Percentiles rank a stretch among this genome's conserved stretches.
phyloP scores from a whole-genome alignment of 1,139 yeast species.

The Magnusiomyces suaveolens region DNA sequence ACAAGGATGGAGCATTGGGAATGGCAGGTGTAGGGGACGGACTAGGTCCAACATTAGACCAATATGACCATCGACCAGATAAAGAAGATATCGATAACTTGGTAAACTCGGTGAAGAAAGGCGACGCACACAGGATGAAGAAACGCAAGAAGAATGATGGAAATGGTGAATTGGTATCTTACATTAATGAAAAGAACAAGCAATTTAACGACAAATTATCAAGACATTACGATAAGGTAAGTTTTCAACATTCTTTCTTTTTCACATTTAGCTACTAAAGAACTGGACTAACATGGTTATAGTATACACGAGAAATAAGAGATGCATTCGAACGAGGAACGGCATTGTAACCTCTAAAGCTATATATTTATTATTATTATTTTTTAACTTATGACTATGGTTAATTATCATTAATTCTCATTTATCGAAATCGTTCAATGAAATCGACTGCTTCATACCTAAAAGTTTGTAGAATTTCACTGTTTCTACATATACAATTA shows the following conservation, averaged over 20 bases:
- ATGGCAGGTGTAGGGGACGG: conserved; percentile 2
- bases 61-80: conserved; percentile 31
- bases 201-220: conserved; percentile 68
- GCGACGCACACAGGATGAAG: conserved; percentile 33
- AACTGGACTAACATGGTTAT: not conserved
- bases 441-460: too few relatives aligned
- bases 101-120: conserved; percentile 35
- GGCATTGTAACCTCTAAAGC: conserved; percentile 24
- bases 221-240: conserved; percentile 42
- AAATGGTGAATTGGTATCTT: conserved; percentile 33
- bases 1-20: conserved; percentile 19
- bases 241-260: not conserved
- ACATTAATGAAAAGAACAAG: conserved; percentile 64
- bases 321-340: conserved; percentile 38
- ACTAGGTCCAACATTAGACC: conserved; percentile 17
- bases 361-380: not conserved
- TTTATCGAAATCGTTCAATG: too few relatives aligned
- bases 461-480: too few relatives aligned
- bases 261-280: not conserved
- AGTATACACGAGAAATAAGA: conserved; percentile 33
- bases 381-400: too few relatives aligned
- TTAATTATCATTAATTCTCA: too few relatives aligned
- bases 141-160: conserved; percentile 33
- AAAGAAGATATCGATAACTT: conserved; percentile 36
- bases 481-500: too few relatives aligned